phyloP scores from a whole-genome alignment of 208 protist genomes.

The Angomonas deanei region DNA sequence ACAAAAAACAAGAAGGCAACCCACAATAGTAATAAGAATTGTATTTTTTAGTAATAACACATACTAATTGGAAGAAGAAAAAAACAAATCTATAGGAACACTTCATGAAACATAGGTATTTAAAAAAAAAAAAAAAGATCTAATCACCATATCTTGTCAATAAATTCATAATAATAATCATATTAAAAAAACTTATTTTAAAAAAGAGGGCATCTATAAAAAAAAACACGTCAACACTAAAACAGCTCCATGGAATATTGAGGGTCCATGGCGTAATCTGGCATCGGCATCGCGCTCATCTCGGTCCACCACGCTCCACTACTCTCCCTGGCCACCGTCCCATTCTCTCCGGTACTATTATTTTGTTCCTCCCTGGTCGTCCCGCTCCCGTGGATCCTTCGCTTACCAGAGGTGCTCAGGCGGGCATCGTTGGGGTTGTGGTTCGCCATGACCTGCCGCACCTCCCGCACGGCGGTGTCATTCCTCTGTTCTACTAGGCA shows the following conservation, averaged over 20 bases:
- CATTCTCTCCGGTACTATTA: not conserved
- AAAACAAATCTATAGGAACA: no score
- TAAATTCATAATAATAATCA: slow-evolving; percentile 1
- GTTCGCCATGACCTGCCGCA: slow-evolving; percentile 78
- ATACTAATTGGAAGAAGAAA: no score
- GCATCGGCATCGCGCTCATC: slow-evolving; percentile 76
- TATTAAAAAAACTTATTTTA: not conserved
- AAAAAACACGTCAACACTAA: slow-evolving; percentile 20
- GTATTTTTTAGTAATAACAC: no score
- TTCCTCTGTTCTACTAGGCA: slow-evolving; percentile 88
- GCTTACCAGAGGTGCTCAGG: slow-evolving; percentile 28
- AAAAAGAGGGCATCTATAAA: not conserved
- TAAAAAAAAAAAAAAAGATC: not conserved
- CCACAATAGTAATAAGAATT: no score
- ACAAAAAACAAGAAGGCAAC: no score
- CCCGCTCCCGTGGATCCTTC: slow-evolving; percentile 34
- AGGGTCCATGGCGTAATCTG: slow-evolving; percentile 69
- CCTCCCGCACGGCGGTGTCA: slow-evolving; percentile 78
- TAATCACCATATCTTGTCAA: not conserved
- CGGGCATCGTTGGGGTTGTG: slow-evolving; percentile 59
- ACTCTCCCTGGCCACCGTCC: not conserved
- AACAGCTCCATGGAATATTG: slow-evolving; percentile 91
- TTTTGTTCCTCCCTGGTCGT: slow-evolving; percentile 1
- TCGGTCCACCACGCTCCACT: slow-evolving; percentile 81
- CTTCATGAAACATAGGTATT: no score